Conservation (phyloP, 192 early-diverging fungal species). For the Coemansia sp. region DNA sequence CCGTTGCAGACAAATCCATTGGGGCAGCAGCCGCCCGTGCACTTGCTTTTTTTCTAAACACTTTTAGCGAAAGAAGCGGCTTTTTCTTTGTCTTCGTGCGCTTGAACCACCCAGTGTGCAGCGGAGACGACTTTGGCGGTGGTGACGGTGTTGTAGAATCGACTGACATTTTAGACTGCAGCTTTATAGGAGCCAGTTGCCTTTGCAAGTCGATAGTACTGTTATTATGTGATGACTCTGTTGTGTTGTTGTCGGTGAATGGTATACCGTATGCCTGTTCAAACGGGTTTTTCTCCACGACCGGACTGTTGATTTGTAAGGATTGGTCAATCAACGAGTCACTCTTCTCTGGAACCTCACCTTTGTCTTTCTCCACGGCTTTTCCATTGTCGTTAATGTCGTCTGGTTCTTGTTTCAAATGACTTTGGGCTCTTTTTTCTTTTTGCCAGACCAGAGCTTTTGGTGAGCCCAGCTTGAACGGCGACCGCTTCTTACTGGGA, state of each 20-base stretch:
- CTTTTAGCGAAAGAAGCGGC: not conserved
- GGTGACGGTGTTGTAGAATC: not conserved
- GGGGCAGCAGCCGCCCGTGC: not conserved
- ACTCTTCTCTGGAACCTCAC: not conserved
- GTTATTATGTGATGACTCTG: not conserved
- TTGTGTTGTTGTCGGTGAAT: not conserved
- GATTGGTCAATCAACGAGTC: no score
- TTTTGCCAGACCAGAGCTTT: not conserved
- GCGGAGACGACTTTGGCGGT: not conserved
- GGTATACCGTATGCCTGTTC: not conserved
- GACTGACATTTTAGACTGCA: no score
- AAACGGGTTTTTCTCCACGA: constrained; percentile 3
- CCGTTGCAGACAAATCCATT: no score
- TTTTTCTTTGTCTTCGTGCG: not conserved
- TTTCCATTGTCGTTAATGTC: not conserved
- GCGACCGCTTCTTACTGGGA: not conserved
- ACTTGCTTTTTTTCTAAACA: not conserved
- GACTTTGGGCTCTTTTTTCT: not conserved
- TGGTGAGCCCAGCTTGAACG: not conserved
- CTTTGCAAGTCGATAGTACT: not conserved
- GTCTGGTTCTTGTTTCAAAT: not conserved
- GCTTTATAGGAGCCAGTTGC: no score
- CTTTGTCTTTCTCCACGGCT: not conserved
- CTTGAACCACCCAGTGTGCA: not conserved
- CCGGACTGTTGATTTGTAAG: not conserved